Conservation (phyloP, 2,329 filamentous ascomycete species). For the Penicillium sp. region DNA sequence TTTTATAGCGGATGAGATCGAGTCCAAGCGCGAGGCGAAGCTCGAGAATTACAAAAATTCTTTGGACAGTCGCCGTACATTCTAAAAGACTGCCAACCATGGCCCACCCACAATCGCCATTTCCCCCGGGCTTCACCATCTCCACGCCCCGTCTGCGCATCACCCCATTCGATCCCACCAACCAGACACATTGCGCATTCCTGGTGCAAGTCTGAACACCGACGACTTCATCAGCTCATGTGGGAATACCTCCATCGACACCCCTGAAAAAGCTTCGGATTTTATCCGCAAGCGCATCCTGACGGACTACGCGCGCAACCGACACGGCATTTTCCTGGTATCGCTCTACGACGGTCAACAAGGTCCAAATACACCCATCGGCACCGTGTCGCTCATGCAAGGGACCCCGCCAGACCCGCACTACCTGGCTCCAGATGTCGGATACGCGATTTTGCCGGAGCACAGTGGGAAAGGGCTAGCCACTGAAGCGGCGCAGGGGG, state of each 20-base stretch:
- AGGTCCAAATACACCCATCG: conserved; percentile 9
- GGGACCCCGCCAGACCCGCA: conserved; percentile 14
- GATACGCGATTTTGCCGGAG: conserved; percentile 24
- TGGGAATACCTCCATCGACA: conserved; percentile 12
- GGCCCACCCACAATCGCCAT: conserved; percentile 2
- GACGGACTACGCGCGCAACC: conserved; percentile 8
- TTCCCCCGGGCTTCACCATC: conserved; percentile 16
- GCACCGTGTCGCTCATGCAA: conserved; percentile 19
- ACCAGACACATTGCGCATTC: conserved; percentile 15
- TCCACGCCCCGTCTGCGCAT: conserved; percentile 18
- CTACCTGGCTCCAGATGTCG: conserved; percentile 25
- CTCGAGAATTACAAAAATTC: too few species aligned
- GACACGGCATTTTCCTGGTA: conserved; percentile 14
- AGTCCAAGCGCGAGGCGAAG: too few species aligned
- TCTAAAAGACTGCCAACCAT: too few species aligned
- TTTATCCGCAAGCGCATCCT: conserved; percentile 10
- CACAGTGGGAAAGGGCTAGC: conserved; percentile 28
- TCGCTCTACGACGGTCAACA: conserved; percentile 2
- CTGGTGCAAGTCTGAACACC: conserved; percentile 20
- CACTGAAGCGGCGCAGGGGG: conserved; percentile 22
- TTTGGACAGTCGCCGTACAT: too few species aligned
- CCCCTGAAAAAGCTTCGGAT: conserved; percentile 8
- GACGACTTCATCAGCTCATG: conserved; percentile 16
- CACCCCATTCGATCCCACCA: conserved; percentile 13
- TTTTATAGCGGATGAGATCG: too few species aligned